Conservation (phyloP, 306 rosid genomes). For the Rubus idaeus region DNA sequence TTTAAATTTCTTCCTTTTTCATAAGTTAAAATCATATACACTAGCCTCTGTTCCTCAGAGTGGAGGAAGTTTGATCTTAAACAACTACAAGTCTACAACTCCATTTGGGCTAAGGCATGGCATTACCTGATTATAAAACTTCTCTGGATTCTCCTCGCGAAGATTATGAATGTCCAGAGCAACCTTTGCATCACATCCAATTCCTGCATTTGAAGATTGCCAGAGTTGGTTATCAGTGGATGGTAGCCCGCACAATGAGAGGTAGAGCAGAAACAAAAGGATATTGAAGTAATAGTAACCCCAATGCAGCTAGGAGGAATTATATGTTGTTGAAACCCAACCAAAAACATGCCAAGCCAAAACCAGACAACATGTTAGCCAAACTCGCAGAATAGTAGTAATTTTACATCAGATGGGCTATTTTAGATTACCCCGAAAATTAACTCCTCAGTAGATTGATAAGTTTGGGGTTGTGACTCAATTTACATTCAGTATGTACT, state of each 20-base stretch:
- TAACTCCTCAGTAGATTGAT: not conserved
- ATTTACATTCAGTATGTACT: not conserved
- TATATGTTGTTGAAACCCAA: conserved; percentile 2
- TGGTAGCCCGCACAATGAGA: not conserved
- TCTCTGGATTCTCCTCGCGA: conserved; percentile 98
- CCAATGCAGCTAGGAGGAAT: not conserved
- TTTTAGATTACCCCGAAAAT: not conserved
- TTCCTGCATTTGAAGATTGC: conserved; percentile 52
- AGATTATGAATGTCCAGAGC: conserved; percentile 97
- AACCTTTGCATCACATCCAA: conserved; percentile 99
- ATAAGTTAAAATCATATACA: not conserved
- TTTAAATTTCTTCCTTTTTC: not conserved
- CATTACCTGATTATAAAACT: conserved; percentile 93
- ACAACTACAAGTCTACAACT: not conserved
- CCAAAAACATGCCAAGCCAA: not conserved
- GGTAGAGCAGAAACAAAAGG: conserved; percentile 2
- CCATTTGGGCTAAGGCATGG: not conserved
- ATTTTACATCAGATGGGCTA: not conserved
- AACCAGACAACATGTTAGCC: not conserved
- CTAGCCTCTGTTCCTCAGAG: not conserved
- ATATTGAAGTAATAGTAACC: not conserved
- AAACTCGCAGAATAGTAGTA: not conserved
- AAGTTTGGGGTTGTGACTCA: not conserved
- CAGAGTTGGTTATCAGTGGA: conserved; percentile 26
- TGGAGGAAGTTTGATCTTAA: not conserved